Evolutionary conservation across 2,329 filamentous ascomycete genomes (phyloP).

Genomic region (Fusarium fujikuroi): DNA sequence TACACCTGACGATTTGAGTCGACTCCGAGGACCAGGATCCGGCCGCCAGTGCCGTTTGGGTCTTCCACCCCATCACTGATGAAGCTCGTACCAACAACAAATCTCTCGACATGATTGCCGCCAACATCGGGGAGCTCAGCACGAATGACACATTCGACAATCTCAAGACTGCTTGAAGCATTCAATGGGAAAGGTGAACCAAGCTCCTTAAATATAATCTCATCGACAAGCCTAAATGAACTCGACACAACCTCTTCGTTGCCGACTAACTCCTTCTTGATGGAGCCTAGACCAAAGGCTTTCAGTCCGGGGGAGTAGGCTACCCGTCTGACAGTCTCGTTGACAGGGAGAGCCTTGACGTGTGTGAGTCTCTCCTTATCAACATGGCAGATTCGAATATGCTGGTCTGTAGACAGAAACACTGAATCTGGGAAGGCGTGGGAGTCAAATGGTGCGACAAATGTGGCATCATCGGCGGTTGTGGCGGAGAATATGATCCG

Average conservation of each 20-base stretch:
- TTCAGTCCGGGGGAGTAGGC: conserved; percentile 84
- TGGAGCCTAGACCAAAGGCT: conserved; percentile 87
- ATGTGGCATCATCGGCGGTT: conserved; percentile 85
- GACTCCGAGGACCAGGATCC: conserved; percentile 87
- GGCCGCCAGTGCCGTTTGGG: conserved; percentile 67
- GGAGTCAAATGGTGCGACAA: conserved; percentile 84
- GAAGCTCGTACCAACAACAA: conserved; percentile 91
- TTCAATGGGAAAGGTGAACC: conserved; percentile 74
- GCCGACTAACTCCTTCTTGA: conserved; percentile 75
- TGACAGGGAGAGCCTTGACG: conserved; percentile 80
- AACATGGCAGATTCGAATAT: conserved; percentile 82
- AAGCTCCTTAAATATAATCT: conserved; percentile 84
- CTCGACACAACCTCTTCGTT: conserved; percentile 82
- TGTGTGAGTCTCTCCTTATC: conserved; percentile 90
- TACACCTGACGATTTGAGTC: conserved; percentile 79
- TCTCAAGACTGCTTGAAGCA: conserved; percentile 64
- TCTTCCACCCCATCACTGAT: conserved; percentile 67
- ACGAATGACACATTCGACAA: conserved; percentile 86
- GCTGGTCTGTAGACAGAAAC: conserved; percentile 78
- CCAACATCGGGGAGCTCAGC: conserved; percentile 72
- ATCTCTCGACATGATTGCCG: conserved; percentile 75
- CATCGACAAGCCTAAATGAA: conserved; percentile 89
- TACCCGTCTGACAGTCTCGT: conserved; percentile 85
- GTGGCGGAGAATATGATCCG: conserved; percentile 93
- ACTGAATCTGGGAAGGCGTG: conserved; percentile 84